These are phyloP conservation scores for Alternaria postmessia DNA, from an alignment of 2,329 filamentous ascomycete species.

Conservation along the genomic window DNA sequence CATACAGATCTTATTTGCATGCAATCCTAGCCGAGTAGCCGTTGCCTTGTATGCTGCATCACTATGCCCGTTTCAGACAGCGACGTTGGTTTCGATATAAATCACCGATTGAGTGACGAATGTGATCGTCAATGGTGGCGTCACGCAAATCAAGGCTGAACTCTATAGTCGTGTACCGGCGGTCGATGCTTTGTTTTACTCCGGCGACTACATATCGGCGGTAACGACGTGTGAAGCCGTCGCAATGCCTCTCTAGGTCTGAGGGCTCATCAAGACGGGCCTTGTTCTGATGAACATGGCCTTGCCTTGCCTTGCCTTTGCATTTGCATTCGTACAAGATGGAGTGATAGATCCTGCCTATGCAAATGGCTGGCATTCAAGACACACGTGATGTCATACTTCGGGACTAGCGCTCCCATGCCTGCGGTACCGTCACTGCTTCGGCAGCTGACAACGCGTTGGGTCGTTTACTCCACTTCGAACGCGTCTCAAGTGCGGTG, in stretches of 20 bases:
- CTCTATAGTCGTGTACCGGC: neutral
- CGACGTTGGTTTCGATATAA: neutral
- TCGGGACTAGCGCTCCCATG: neutral
- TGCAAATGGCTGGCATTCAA: neutral
- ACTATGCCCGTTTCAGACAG: neutral
- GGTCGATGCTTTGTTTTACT: neutral
- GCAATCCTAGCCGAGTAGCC: neutral
- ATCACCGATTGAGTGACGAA: conserved; percentile 1
- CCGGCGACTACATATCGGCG: neutral
- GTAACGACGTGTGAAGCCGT: neutral
- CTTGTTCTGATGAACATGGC: neutral
- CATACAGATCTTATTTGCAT: conserved; percentile 9
- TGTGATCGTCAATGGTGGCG: neutral
- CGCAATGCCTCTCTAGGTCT: neutral
- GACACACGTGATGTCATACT: neutral
- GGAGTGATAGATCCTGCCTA: neutral
- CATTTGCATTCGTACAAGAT: neutral
- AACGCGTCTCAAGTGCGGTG: conserved; percentile 8
- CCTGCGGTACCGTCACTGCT: neutral
- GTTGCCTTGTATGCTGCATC: neutral
- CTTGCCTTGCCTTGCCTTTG: neutral
- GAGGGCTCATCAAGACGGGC: neutral
- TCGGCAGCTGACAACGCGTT: conserved; percentile 12
- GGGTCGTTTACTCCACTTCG: neutral
- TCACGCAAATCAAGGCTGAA: neutral